Evolutionary conservation across 2,329 filamentous ascomycete species (phyloP), one percentile per base, ranked within the genome.

Genomic region (Cercospora sojina): DNA sequence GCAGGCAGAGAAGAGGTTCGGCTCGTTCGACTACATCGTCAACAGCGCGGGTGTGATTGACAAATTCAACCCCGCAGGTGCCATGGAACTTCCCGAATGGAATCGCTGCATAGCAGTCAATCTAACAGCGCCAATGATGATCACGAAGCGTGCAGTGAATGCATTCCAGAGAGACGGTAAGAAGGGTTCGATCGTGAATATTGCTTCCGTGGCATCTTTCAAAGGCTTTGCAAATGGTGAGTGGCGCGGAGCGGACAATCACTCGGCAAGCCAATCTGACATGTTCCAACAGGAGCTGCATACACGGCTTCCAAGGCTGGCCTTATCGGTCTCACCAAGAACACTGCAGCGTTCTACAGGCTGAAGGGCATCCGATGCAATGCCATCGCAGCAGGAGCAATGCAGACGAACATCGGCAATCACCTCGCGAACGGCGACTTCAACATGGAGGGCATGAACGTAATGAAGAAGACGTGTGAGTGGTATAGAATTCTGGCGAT

Each of bases 21-120:
- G 80, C 29, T 77, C 79, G n/a, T 74, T 86, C 18, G 86, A 89
- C 74, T 78, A 87, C 85, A 68, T 73, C 29, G 75, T 88, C 72
- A 87, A 87, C 77, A 86, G 85, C 67, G 85, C 85, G 9, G 86
- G 83, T 23, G 79, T 88, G 64, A 84, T 86, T 78, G 86, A 88
- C 72, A 78, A 76, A 29, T 86, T 88, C 69, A 82, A 85, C 51
- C 82, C 84, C 0, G 83, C 83, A 0, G 86, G 82, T 16, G 79
- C 79, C 7, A 74, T 83, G 59, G 78, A 83, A 20, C 78, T 79
- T 65, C 76, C 75, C 1, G 71, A 81, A 1, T 88, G 85, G 85
- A 81, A 87, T 66, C 78, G 78, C 3, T 82, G 88, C 5, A 79
- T 89, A 38, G 80, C 79, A 12, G 77, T 88, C 67, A 88, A 88